A percentile compares a stretch with the other conserved stretches of the same genome.
phyloP scores from a whole-genome alignment of 768 basidiomycete species.

The Amyloporia xantha region DNA sequence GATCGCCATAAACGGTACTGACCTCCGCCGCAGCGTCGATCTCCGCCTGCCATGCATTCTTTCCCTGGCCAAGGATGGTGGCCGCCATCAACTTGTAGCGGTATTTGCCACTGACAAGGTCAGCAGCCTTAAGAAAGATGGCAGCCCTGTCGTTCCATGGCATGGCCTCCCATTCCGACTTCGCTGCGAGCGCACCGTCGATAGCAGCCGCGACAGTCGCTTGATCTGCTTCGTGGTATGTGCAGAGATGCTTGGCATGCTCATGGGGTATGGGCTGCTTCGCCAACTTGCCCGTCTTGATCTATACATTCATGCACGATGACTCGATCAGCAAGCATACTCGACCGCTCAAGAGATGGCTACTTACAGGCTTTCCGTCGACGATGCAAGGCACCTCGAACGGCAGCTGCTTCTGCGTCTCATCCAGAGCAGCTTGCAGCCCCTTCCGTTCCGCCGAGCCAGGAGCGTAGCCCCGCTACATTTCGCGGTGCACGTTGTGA shows the following conservation, averaged over 20 bases:
- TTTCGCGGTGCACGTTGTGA: no score
- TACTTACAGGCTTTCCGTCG: conserved; percentile 74
- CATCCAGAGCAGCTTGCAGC: conserved; percentile 61
- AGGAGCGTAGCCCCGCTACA: conserved; percentile 67
- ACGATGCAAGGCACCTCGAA: conserved; percentile 93
- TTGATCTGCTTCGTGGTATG: conserved; percentile 84
- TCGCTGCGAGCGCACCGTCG: conserved; percentile 80
- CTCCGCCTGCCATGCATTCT: conserved; percentile 99
- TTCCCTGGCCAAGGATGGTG: conserved; percentile 97
- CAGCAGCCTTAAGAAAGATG: conserved; percentile 97
- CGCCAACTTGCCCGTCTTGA: conserved; percentile 73
- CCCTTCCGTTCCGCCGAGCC: conserved; percentile 73
- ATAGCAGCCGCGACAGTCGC: conserved; percentile 75
- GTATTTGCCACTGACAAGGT: conserved; percentile 93
- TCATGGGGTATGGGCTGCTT: conserved; percentile 84
- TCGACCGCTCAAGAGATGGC: neutral
- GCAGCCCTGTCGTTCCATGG: conserved; percentile 97
- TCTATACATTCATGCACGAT: no score
- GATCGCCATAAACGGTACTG: conserved; percentile 13
- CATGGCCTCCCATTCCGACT: conserved; percentile 85
- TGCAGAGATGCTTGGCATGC: conserved; percentile 74
- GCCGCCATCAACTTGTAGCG: conserved; percentile 92
- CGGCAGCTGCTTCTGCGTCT: conserved; percentile 80
- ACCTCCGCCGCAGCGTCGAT: conserved; percentile 99
- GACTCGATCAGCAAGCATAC: neutral